These are phyloP conservation scores for Protea cynaroides DNA, from an alignment of 164 flowering plant species.

Conservation along the genomic window DNA sequence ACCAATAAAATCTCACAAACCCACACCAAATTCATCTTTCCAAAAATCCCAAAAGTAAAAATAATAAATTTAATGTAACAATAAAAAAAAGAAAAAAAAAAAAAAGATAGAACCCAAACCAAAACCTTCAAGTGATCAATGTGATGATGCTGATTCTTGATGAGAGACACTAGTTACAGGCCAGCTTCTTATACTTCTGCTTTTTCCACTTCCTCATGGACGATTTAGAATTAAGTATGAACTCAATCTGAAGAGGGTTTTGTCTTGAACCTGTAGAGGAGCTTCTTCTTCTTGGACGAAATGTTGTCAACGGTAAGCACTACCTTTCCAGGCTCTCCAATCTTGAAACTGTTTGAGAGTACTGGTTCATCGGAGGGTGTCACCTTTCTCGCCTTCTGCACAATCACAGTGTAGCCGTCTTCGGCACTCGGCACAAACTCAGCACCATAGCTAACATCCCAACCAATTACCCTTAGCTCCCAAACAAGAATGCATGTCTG, in stretches of 20 bases:
- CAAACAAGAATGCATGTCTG: constrained; percentile 37
- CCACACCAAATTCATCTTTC: neutral
- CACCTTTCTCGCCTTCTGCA: constrained; percentile 44
- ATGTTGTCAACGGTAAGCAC: constrained; percentile 25
- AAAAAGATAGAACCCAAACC: neutral
- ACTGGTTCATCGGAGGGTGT: constrained; percentile 35
- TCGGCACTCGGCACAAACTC: constrained; percentile 45
- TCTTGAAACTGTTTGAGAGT: constrained; percentile 38
- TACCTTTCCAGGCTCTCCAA: constrained; percentile 30
- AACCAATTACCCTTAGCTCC: constrained; percentile 56
- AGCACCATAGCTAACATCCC: constrained; percentile 55
- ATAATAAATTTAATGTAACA: too few species aligned
- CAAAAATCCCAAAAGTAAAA: too few species aligned
- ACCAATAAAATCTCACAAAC: neutral
- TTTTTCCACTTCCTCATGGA: neutral
- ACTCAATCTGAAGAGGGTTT: neutral
- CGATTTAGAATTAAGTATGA: neutral
- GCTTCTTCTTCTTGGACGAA: constrained; percentile 25
- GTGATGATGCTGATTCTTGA: neutral
- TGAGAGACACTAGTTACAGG: too few species aligned
- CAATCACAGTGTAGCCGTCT: constrained; percentile 43
- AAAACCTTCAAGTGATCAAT: neutral
- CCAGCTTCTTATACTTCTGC: neutral
- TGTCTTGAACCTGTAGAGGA: constrained; percentile 22
- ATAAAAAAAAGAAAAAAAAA: too few species aligned